These are phyloP conservation scores for Diplogelasinospora grovesii DNA, from an alignment of 495 filamentous ascomycete species.

Conservation along the genomic window DNA sequence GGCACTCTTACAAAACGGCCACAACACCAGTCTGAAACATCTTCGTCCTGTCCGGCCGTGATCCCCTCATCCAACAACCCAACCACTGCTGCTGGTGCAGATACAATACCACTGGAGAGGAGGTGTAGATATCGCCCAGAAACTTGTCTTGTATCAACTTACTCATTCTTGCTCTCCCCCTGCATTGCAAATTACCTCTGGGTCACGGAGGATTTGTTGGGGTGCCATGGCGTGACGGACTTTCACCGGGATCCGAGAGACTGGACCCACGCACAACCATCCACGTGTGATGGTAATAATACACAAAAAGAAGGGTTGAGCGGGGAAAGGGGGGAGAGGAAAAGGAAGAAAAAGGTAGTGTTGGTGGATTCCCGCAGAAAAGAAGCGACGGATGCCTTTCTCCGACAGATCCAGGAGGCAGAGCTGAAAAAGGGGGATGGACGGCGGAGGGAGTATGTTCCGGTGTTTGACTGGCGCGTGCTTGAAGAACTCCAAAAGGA, in stretches of 20 bases:
- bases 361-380: constrained; percentile 38
- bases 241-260: constrained; percentile 24
- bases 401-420: constrained; percentile 27
- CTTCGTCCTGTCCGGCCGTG: no score
- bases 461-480: constrained; percentile 46
- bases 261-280: no score
- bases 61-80: no score
- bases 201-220: constrained; percentile 39
- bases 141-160: no score
- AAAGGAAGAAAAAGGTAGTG: constrained; percentile 29
- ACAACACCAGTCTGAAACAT: no score
- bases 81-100: no score
- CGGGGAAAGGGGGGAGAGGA: no score
- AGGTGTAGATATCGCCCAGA: no score
- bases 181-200: constrained; percentile 35
- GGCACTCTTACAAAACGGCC: no score
- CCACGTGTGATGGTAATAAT: no score
- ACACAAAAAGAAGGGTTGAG: no score
- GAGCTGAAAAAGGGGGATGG: constrained; percentile 27
- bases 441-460: constrained; percentile 32
- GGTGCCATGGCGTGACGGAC: constrained; percentile 29
- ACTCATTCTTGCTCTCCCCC: constrained; percentile 38
- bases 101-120: no score
- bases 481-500: constrained; percentile 35
- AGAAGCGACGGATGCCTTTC: constrained; percentile 33